These are phyloP conservation scores for Eleusine coracana DNA, from an alignment of 176 grass and related monocot genomes.

Conservation along the genomic window DNA sequence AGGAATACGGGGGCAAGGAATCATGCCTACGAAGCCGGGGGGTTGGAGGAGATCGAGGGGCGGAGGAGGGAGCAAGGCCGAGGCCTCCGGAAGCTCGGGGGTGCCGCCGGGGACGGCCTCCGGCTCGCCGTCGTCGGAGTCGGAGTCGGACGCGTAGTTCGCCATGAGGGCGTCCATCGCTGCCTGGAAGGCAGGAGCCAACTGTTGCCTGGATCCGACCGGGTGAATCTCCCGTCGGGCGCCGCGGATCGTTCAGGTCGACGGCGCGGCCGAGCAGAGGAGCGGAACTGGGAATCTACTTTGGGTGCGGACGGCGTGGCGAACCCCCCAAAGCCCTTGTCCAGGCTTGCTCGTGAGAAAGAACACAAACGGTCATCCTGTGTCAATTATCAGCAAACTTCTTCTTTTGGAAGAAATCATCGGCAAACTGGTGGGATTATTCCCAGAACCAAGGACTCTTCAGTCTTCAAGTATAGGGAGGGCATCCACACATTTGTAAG, in stretches of 20 bases:
- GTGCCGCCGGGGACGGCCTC: background rate
- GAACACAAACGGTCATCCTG: no score
- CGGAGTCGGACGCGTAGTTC: slow-evolving; percentile 66
- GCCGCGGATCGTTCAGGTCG: background rate
- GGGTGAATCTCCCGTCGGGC: background rate
- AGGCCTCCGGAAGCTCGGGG: background rate
- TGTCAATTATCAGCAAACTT: no score
- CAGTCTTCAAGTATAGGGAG: no score
- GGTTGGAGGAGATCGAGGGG: slow-evolving; percentile 79
- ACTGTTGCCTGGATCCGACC: background rate
- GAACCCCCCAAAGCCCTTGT: background rate
- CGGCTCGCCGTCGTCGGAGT: slow-evolving; percentile 43
- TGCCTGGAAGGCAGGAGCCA: no score
- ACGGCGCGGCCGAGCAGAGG: background rate
- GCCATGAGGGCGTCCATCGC: slow-evolving; percentile 70
- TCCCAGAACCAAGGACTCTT: no score
- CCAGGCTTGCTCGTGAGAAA: no score
- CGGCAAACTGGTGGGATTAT: no score
- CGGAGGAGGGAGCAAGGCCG: slow-evolving; percentile 58
- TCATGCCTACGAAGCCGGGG: slow-evolving; percentile 65
- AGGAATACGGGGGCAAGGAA: slow-evolving; percentile 26
- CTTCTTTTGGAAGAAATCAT: no score
- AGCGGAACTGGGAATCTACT: background rate
- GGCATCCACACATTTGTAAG: no score
- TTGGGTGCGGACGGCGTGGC: background rate